Percentiles rank a stretch among this genome's conserved stretches.
Evolutionary conservation across 2,329 filamentous ascomycete species (phyloP).

Genomic region (Rhexocercosporidium sp.): DNA sequence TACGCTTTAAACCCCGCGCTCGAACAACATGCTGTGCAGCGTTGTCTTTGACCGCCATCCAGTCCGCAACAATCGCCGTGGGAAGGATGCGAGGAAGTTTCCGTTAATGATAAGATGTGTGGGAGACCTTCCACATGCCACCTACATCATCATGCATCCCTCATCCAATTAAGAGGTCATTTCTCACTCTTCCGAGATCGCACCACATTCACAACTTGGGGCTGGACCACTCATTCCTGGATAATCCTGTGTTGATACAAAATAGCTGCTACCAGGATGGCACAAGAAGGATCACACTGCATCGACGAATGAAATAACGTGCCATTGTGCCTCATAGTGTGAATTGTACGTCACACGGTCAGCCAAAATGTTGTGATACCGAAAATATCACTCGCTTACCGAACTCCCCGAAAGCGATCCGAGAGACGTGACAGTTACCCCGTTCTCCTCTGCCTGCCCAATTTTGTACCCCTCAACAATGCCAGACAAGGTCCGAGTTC

Average conservation of each 20-base stretch:
- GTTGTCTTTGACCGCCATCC: background rate
- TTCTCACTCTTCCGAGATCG: constrained; percentile 2
- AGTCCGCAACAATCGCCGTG: background rate
- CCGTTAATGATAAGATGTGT: background rate
- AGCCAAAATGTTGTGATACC: constrained; percentile 1
- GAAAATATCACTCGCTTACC: background rate
- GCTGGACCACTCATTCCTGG: background rate
- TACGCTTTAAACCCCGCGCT: too few species aligned
- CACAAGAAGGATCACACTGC: background rate
- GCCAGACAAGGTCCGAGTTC: background rate
- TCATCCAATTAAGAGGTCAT: background rate
- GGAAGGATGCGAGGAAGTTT: background rate
- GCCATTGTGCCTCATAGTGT: background rate
- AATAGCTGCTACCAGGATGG: background rate
- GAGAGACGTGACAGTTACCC: background rate
- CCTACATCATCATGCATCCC: background rate
- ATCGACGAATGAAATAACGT: background rate
- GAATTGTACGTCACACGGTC: background rate
- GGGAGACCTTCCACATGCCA: background rate
- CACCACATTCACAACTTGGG: background rate
- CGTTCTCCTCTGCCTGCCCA: background rate
- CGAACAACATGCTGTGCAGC: background rate
- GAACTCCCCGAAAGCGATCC: background rate
- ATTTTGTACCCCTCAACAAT: background rate
- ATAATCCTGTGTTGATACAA: too few species aligned